Conservation (phyloP, 2,329 filamentous ascomycete species). For the Magnaporthiopsis incrustans region DNA sequence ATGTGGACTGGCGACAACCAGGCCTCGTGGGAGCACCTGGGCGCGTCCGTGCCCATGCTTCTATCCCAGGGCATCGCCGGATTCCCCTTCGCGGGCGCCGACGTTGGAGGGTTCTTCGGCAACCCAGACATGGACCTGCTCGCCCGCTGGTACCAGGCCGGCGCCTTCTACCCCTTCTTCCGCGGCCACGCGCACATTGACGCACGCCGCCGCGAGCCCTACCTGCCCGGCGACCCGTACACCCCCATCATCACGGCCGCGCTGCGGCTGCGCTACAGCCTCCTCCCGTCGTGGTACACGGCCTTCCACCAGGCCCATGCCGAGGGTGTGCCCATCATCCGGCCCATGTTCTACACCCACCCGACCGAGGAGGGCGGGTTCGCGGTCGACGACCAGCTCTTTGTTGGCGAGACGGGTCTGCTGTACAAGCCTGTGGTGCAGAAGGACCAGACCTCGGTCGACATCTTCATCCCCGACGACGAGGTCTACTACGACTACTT, state of each 20-base stretch:
- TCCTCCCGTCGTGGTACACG: conserved; percentile 93
- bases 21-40: conserved; percentile 84
- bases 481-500: conserved; percentile 96
- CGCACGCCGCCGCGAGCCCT: conserved; percentile 87
- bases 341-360: conserved; percentile 89
- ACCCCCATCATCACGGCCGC: conserved; percentile 80
- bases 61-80: conserved; percentile 87
- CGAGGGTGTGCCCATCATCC: conserved; percentile 77
- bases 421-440: conserved; percentile 86
- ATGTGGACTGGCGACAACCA: conserved; percentile 99
- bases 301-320: conserved; percentile 85
- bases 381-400: conserved; percentile 84
- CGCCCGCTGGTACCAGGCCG: conserved; percentile 92
- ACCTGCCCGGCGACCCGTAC: conserved; percentile 78
- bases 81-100: conserved; percentile 88
- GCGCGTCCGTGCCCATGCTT: conserved; percentile 86
- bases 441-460: conserved; percentile 62
- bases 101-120: conserved; percentile 96
- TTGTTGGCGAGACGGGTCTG: conserved; percentile 78
- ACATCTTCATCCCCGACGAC: conserved; percentile 82
- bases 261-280: conserved; percentile 76
- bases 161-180: conserved; percentile 97
- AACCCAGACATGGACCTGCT: conserved; percentile 90
- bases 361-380: conserved; percentile 83
- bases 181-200: conserved; percentile 96